These are phyloP conservation scores for Candida frijolesensis DNA, from an alignment of 1,139 yeast species.

Conservation along the genomic window DNA sequence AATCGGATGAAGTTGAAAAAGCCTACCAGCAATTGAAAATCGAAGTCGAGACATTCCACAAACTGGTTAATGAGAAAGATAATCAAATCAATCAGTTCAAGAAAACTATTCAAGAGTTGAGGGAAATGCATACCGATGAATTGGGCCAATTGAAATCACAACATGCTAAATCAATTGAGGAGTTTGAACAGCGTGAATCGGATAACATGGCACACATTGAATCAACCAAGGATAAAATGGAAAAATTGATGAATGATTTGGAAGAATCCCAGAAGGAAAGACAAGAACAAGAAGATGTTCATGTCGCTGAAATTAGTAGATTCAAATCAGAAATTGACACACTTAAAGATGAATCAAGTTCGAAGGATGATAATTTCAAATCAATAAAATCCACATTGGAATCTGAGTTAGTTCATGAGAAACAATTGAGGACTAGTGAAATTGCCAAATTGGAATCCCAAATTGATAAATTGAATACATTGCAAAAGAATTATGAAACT, in stretches of 20 bases:
- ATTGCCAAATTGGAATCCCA: constrained; percentile 2
- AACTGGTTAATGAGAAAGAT: constrained; percentile 5
- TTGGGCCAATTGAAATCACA: neutral
- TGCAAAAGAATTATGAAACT: neutral
- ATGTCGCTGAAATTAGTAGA: neutral
- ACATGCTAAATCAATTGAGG: neutral
- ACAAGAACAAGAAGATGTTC: neutral
- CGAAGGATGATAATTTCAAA: neutral
- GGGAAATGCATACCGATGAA: neutral
- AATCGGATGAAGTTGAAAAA: neutral
- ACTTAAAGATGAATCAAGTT: constrained; percentile 1
- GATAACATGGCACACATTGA: neutral
- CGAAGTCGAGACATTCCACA: neutral
- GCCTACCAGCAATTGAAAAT: constrained; percentile 1
- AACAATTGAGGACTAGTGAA: constrained; percentile 3
- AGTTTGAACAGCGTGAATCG: neutral
- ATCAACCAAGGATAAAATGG: constrained; percentile 1
- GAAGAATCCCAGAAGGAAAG: neutral
- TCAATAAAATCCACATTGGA: constrained; percentile 8
- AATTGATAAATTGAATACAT: constrained; percentile 1
- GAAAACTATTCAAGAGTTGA: neutral
- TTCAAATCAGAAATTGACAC: neutral
- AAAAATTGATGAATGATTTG: constrained; percentile 5
- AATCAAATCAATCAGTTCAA: neutral
- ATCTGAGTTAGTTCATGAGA: constrained; percentile 10